Percentiles rank a stretch among this genome's conserved stretches.
These are phyloP conservation scores for Sordaria brevicollis DNA, from an alignment of 495 filamentous ascomycete species.

Conservation along the genomic window DNA sequence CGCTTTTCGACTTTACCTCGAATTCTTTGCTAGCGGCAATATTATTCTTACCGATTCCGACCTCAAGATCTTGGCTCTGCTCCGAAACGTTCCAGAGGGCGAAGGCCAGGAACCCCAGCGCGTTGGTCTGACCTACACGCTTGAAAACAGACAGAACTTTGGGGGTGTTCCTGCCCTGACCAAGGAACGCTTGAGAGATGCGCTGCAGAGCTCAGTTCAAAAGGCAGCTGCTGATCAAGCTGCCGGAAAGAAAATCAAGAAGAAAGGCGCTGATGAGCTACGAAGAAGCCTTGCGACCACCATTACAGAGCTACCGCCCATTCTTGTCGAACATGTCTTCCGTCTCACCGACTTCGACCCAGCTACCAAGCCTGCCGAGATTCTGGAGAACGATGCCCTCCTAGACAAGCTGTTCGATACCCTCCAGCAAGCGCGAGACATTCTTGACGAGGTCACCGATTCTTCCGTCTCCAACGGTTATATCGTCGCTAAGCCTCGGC, in stretches of 20 bases:
- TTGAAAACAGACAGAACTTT: conserved; percentile 75
- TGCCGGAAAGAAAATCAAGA: conserved; percentile 61
- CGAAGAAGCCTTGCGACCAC: conserved; percentile 69
- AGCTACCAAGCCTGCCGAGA: conserved; percentile 50
- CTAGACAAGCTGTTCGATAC: conserved; percentile 52
- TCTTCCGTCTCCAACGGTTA: conserved; percentile 59
- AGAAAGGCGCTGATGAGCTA: conserved; percentile 60
- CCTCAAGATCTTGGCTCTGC: conserved; percentile 62
- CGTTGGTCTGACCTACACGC: conserved; percentile 64
- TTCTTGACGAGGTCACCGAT: conserved; percentile 51
- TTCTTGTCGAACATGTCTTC: conserved; percentile 80
- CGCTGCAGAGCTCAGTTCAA: conserved; percentile 54
- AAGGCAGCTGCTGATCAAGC: conserved; percentile 34
- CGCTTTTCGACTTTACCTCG: conserved; percentile 73
- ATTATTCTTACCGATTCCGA: conserved; percentile 82
- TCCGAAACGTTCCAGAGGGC: conserved; percentile 64
- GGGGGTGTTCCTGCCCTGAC: conserved; percentile 64
- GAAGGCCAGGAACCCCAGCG: conserved; percentile 70
- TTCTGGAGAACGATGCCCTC: conserved; percentile 54
- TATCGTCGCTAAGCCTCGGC: conserved; percentile 68
- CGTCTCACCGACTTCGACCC: conserved; percentile 56
- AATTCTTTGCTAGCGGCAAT: conserved; percentile 92
- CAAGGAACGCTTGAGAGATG: conserved; percentile 55
- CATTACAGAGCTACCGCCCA: conserved; percentile 77
- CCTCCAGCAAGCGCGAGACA: conserved; percentile 54